Base-by-base conservation (phyloP, 2,329 filamentous ascomycete genomes). In the Dothideomycetes sp. region DNA sequence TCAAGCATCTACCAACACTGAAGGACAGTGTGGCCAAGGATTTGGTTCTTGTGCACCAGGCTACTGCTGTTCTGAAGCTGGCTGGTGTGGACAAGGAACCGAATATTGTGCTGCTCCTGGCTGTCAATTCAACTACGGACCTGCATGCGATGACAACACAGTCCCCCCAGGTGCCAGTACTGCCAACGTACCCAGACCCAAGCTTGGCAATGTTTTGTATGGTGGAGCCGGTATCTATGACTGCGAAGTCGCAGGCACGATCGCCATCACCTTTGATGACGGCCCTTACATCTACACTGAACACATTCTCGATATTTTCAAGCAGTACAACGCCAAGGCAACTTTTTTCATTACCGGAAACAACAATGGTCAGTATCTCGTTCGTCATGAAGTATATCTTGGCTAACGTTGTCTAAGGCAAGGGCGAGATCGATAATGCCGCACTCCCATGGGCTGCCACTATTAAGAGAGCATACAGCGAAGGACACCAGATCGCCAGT, bases 181-280 rank as follows among this genome's bases (percentile, higher is more conserved):
- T 1, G 65, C 67, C 3, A 61, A 58, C 1, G 56, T 79, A 32
- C 54, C 66, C 15, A 69, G 78, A 7, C 64, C 73, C 2, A 65
- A 71, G 32, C 46, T 74, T 2, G 78, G 78, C 11, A 59, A 47
- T 4, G 63, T 80, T 3, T 60, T 64, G 0, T 79, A 80, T 44
- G 78, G 76, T 15, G 65, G 71, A 23, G 64, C 57, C 9, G 70
- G 71, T 18, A 74, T 81, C 45, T 75, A 74, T 49, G 61, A 67
- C 46, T 78, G 74, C 48, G 60, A 60, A n/a, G 63, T 64, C 27
- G 23, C 37, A n/a, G 37, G 37, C 8, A 61, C 89, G 18, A 70
- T 94, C 13, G 87, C 84, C 0, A 69, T 95, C 27, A 94, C 85
- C 1, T 81, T 94, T 53, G 87, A 94, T 64, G 87, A 94, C 62